phyloP scores from a whole-genome alignment of 306 rosid genomes.

The Astragalus glycyphyllos region DNA sequence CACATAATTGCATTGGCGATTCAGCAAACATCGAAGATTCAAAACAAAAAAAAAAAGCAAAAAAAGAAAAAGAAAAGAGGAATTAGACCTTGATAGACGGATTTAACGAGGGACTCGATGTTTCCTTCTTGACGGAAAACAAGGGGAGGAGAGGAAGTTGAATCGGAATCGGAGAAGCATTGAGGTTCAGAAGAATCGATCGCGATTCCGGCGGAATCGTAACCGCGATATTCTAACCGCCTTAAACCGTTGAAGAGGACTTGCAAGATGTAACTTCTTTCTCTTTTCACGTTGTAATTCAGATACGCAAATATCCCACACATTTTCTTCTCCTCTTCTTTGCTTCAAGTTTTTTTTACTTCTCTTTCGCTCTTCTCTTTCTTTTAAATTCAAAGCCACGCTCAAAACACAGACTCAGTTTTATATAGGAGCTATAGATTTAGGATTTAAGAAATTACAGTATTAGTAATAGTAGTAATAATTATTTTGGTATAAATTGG shows the following conservation, averaged over 20 bases:
- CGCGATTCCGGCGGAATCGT: slow-evolving; percentile 95
- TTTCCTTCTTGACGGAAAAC: slow-evolving; percentile 94
- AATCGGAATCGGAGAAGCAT: slow-evolving; percentile 33
- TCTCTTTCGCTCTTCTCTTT: slow-evolving; percentile 15
- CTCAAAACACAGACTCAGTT: neutral
- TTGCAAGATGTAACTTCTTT: slow-evolving; percentile 84
- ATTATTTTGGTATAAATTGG: too few relatives aligned
- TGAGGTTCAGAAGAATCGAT: slow-evolving; percentile 58
- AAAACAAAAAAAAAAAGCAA: neutral
- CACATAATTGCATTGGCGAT: neutral
- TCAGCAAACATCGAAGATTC: neutral
- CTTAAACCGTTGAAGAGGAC: slow-evolving; percentile 90
- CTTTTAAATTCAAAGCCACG: neutral
- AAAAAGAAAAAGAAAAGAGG: neutral
- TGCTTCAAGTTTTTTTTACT: neutral
- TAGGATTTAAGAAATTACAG: too few relatives aligned
- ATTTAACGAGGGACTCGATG: slow-evolving; percentile 92
- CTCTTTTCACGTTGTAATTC: slow-evolving; percentile 83
- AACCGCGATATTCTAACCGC: slow-evolving; percentile 91
- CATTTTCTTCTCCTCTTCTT: slow-evolving; percentile 50
- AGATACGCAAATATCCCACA: slow-evolving; percentile 98
- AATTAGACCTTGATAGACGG: slow-evolving; percentile 73
- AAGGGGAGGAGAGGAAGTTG: slow-evolving; percentile 51
- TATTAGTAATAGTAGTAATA: too few relatives aligned
- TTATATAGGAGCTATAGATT: too few relatives aligned